Conservation (phyloP, 148 eudicot species). For the Rhododendron simsii region DNA sequence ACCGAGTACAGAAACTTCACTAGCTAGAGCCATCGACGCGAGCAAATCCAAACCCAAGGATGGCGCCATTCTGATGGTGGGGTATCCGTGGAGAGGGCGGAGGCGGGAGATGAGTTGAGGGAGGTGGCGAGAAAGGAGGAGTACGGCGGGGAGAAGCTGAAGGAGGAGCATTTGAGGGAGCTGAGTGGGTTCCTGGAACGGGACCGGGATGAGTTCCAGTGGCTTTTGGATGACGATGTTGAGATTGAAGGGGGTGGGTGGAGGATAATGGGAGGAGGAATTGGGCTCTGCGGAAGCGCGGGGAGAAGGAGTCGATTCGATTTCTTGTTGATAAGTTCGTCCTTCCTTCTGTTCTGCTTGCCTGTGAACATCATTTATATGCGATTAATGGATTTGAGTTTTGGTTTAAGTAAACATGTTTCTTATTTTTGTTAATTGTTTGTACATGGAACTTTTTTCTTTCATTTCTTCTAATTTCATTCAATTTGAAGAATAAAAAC, state of each 20-base stretch:
- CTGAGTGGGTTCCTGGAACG: constrained; percentile 61
- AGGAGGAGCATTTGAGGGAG: constrained; percentile 58
- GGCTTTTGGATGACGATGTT: constrained; percentile 73
- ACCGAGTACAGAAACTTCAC: no score
- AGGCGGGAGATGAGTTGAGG: neutral
- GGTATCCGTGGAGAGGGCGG: no score
- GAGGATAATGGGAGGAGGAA: constrained; percentile 20
- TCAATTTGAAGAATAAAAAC: no score
- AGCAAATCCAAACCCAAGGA: no score
- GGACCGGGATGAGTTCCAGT: constrained; percentile 48
- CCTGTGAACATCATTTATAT: no score
- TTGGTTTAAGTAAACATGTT: no score
- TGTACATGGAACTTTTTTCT: no score
- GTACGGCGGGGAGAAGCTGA: constrained; percentile 41
- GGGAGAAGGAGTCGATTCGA: constrained; percentile 52
- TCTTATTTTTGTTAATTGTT: no score
- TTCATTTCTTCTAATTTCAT: no score
- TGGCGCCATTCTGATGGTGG: no score
- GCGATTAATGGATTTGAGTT: no score
- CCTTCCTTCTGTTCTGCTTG: neutral
- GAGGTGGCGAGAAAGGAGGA: constrained; percentile 30
- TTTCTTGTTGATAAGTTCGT: constrained; percentile 68
- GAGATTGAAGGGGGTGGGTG: constrained; percentile 44
- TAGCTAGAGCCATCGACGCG: no score
- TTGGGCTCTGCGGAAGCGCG: constrained; percentile 25